Conservation (phyloP, 306 rosid species). For the Glycine tomentella region DNA sequence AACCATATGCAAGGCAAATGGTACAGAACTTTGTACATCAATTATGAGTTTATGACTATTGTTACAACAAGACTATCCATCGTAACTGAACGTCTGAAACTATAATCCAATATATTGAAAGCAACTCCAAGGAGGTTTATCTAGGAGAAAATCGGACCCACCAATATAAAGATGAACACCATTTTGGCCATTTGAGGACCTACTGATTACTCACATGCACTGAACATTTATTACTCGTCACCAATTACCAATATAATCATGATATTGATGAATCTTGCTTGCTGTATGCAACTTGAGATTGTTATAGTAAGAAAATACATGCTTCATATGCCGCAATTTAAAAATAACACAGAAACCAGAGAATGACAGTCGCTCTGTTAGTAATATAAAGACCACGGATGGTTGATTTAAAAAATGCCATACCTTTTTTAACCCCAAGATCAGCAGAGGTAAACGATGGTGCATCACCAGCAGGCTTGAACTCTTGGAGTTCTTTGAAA, state of each 20-base stretch:
- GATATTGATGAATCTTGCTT: too few relatives aligned
- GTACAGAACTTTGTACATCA: conserved; percentile 5
- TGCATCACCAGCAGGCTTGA: conserved; percentile 65
- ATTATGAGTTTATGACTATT: not conserved
- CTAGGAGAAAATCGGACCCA: too few relatives aligned
- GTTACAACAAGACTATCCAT: too few relatives aligned
- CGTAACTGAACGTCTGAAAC: too few relatives aligned
- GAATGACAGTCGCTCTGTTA: not conserved
- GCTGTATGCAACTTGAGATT: not conserved
- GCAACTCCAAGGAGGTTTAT: too few relatives aligned
- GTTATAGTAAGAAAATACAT: not conserved
- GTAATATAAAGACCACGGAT: conserved; percentile 1
- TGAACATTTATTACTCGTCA: too few relatives aligned
- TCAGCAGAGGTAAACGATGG: conserved; percentile 65
- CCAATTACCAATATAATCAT: too few relatives aligned
- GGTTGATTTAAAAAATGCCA: conserved; percentile 20
- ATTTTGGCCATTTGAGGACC: too few relatives aligned
- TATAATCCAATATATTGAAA: too few relatives aligned
- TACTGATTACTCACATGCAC: too few relatives aligned
- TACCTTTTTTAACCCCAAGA: conserved; percentile 77
- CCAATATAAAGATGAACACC: too few relatives aligned
- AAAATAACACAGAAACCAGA: not conserved
- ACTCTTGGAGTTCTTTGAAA: conserved; percentile 83
- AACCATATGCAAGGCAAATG: conserved; percentile 16
- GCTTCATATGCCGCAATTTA: not conserved